phyloP scores from a whole-genome alignment of 495 filamentous ascomycete species.

The Pseudomonodictys pantanalensis region DNA sequence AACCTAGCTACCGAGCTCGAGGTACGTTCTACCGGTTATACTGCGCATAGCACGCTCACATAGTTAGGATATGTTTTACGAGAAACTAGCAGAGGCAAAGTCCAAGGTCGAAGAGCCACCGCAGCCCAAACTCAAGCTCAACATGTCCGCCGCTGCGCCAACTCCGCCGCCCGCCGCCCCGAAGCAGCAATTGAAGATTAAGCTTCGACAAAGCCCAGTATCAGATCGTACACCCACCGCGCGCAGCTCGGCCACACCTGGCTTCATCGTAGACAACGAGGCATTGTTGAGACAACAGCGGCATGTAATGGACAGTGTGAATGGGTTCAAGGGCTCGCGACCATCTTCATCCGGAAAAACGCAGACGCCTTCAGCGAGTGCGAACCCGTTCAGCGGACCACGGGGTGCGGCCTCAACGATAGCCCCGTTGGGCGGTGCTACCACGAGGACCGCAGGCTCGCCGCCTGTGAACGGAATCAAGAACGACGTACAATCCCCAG shows the following conservation, averaged over 20 bases:
- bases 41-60: slow-evolving; percentile 32
- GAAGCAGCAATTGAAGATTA: slow-evolving; percentile 38
- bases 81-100: slow-evolving; percentile 67
- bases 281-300: slow-evolving; percentile 50
- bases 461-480: slow-evolving; percentile 36
- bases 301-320: slow-evolving; percentile 48
- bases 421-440: slow-evolving; percentile 14
- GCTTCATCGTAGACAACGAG: slow-evolving; percentile 51
- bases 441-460: slow-evolving; percentile 31
- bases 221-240: slow-evolving; percentile 35
- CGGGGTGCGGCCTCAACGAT: slow-evolving; percentile 24
- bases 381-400: slow-evolving; percentile 34
- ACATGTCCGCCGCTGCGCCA: slow-evolving; percentile 46
- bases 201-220: slow-evolving; percentile 47
- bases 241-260: slow-evolving; percentile 40
- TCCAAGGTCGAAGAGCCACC: slow-evolving; percentile 54
- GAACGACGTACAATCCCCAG: slow-evolving; percentile 36
- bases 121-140: slow-evolving; percentile 75
- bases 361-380: slow-evolving; percentile 17
- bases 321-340: slow-evolving; percentile 37
- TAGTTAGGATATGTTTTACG: slow-evolving; percentile 59
- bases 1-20: slow-evolving; percentile 69
- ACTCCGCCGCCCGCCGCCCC: slow-evolving; percentile 7
- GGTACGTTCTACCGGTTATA: slow-evolving; percentile 46
- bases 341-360: slow-evolving; percentile 34